Evolutionary conservation across 1,139 yeast species (phyloP), one percentile per base, ranked within the genome.

Genomic region (Yamadazyma sp.): DNA sequence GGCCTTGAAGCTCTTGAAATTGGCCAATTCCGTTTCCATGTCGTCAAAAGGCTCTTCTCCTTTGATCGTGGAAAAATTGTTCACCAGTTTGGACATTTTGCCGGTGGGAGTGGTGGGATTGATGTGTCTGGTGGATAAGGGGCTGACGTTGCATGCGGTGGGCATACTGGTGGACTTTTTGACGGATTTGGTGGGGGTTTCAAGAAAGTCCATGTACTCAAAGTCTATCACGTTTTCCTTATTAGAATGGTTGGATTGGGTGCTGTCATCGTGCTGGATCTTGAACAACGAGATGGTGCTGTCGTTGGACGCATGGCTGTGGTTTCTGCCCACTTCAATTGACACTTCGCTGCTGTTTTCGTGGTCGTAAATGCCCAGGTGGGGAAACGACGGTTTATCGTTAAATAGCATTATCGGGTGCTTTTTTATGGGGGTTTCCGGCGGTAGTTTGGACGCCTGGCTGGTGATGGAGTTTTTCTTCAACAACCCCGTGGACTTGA

Each of bases 401-500:
- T 59, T 62, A 37, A 67, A 49, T 39, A 68, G 44, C 60, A 62
- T 62, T 42, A 64, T 39, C 64, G 88, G 75, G 43, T 70, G 72
- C 51, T 75, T 76, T 54, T 86, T 87, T 53, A 88, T 83, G 0
- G 95, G 95, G 0, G 95, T 87, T 48, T 87, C 95, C 0, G 96
- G 96, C 38, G 75, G 75, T 17, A 66, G 52, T 31, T 71, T 66
- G 30, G 62, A 53, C 42, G 66, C 54, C 46, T 41, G 44, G 27
- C 29, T 41, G 2, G 40, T 33, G 7, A 46, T 14, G 39, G 80
- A 76, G 45, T 78, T 80, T 62, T 87, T 87, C 44, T 90, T 85
- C 42, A 82, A 59, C 31, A 87, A 65, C 0, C 96, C 96, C 0
- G 86, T 68, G 4, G 92, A 78, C 59, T 79, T 74, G 58, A 88